Evolutionary conservation across 371 early-diverging fungal species (phyloP).

Genomic region (Quaeritorhiza haematococci): DNA sequence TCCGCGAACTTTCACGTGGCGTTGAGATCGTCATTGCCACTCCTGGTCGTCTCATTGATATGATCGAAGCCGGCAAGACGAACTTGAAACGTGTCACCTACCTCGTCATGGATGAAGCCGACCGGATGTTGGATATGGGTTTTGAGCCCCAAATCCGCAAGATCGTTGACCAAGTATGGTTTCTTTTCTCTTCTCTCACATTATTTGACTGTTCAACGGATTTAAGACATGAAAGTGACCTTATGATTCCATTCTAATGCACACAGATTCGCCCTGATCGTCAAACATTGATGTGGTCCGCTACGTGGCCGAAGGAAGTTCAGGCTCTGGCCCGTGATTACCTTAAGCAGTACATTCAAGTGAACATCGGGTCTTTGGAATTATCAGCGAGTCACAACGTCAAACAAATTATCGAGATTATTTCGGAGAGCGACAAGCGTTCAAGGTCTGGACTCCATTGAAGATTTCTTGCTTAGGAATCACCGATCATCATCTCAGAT

Average conservation of each 20-base stretch:
- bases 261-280: constrained; percentile 92
- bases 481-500: no score
- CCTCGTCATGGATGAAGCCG: constrained; percentile 91
- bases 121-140: constrained; percentile 97
- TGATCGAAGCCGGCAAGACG: constrained; percentile 79
- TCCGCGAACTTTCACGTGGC: constrained; percentile 80
- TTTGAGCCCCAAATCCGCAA: constrained; percentile 99
- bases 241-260: not conserved
- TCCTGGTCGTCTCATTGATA: constrained; percentile 98
- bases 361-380: constrained; percentile 85
- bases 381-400: constrained; percentile 60
- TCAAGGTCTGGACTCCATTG: constrained; percentile 16
- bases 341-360: constrained; percentile 95
- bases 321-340: constrained; percentile 89
- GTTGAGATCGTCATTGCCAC: constrained; percentile 99
- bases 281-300: constrained; percentile 99
- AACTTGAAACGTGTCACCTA: constrained; percentile 95
- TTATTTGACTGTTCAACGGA: constrained; percentile 6
- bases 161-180: constrained; percentile 82
- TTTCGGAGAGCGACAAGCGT: constrained; percentile 80
- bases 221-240: not conserved
- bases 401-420: constrained; percentile 63
- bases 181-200: no score
- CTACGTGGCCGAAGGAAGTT: constrained; percentile 99
- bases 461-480: constrained; percentile 37